Percentiles rank a stretch among this genome's conserved stretches.
Evolutionary conservation across 1,284 basidiomycete genomes (phyloP).

Genomic region (Fomes fomentarius): DNA sequence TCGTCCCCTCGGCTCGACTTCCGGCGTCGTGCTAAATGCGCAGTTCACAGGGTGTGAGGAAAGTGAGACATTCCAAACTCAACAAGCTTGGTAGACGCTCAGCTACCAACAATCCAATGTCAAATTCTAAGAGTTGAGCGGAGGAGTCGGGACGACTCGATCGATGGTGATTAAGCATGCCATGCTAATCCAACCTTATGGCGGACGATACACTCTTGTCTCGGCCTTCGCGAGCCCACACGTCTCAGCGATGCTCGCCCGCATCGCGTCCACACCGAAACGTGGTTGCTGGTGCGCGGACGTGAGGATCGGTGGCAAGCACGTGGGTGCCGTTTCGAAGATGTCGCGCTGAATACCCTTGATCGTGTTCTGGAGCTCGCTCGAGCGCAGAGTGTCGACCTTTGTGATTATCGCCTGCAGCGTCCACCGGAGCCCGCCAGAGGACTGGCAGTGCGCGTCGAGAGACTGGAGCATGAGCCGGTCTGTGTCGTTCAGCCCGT

Average conservation of each 20-base stretch:
- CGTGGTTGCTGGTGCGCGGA: slow-evolving; percentile 46
- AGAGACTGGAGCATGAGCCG: slow-evolving; percentile 60
- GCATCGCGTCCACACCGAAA: slow-evolving; percentile 59
- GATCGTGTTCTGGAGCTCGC: slow-evolving; percentile 37
- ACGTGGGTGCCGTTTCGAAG: slow-evolving; percentile 58
- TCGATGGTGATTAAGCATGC: no score
- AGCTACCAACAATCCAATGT: no score
- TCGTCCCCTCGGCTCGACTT: no score
- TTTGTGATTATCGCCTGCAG: slow-evolving; percentile 77
- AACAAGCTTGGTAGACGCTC: no score
- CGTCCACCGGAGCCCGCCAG: no score
- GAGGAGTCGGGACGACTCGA: no score
- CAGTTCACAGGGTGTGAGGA: no score
- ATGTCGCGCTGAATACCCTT: slow-evolving; percentile 40
- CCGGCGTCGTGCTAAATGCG: no score
- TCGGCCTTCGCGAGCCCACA: slow-evolving; percentile 40
- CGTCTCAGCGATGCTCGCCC: slow-evolving; percentile 58
- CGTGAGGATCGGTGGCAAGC: slow-evolving; percentile 65
- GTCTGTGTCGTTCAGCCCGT: slow-evolving; percentile 61
- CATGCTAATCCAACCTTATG: not conserved
- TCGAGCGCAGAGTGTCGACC: slow-evolving; percentile 51
- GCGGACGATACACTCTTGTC: slow-evolving; percentile 12
- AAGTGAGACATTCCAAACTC: no score
- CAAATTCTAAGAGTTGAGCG: no score
- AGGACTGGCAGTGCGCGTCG: slow-evolving; percentile 41